Base-by-base conservation (phyloP, 1,284 basidiomycete species). In the Vanrija sp. region DNA sequence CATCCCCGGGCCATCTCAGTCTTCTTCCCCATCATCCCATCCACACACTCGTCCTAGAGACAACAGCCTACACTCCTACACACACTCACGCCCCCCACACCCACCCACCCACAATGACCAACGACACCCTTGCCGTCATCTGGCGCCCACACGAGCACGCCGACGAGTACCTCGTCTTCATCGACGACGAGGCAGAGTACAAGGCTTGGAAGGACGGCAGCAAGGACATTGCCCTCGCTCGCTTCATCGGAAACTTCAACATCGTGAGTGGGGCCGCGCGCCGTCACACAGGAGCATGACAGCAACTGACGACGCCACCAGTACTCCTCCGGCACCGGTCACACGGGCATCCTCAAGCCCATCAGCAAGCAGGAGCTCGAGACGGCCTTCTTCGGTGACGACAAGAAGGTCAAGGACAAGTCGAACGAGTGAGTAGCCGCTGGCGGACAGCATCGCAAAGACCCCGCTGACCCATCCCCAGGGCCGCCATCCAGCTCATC, bases 381-480 rank as follows among this genome's bases (percentile, higher is more conserved):
- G 66, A 73, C 64, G 44, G 66, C 57, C 43, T 73, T 75, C 64
- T 73, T 75, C 55, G 65, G 65, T 39, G 57, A 50, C 29, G 71
- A 72, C 55, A 72, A 72, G 64, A 66, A 69, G 54, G 61, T 70
- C 60, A 71, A 72, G 63, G 70, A 72, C 62, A 75, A 75, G 67
- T 67, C 66, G 39, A 54, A 66, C 44, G 73, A 75, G 72, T 74
- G 64, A 62, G 72, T 73, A 7, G n/a, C 21, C 8, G 21, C 9
- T 12, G 34, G 14, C 18, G n/a, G 12, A 6, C 14, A 14, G 23
- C 21, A 26, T 15, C 23, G 16, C 39, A 49, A n/a, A n/a, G n/a
- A 12, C n/a, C 23, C 15, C 2, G 47, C 45, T 52, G 43, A 47
- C 43, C 3, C 26, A 5, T 5, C 19, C 16, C 28, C 58, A 74